Conservation (phyloP, 116 monocot species). For the Cymodocea nodosa region DNA sequence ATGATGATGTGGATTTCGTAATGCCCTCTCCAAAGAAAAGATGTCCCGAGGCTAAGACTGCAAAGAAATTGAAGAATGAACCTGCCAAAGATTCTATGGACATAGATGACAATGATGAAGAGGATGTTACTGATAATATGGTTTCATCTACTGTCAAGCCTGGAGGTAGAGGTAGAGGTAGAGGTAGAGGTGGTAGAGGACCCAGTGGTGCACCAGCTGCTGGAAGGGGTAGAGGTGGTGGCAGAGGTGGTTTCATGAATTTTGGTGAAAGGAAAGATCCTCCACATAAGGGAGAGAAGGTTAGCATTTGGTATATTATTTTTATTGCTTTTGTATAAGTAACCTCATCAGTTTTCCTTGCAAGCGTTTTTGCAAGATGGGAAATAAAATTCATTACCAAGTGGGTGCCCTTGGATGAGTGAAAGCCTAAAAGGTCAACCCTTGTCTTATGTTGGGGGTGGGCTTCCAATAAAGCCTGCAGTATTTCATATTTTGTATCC, state of each 20-base stretch:
- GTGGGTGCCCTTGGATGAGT: too few species aligned
- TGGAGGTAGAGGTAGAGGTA: constrained; percentile 47
- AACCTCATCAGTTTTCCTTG: neutral
- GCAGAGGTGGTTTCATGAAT: constrained; percentile 78
- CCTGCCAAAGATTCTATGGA: constrained; percentile 1
- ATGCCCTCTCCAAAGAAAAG: constrained; percentile 27
- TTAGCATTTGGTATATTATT: constrained; percentile 5
- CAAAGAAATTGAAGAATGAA: constrained; percentile 42
- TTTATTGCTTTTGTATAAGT: neutral
- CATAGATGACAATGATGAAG: constrained; percentile 28
- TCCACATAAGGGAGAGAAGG: constrained; percentile 98
- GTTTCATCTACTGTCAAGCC: constrained; percentile 20
- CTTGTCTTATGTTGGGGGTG: too few species aligned
- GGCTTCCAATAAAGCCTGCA: too few species aligned
- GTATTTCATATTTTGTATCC: too few species aligned
- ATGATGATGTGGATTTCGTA: constrained; percentile 70
- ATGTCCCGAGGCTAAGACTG: constrained; percentile 10
- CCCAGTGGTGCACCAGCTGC: constrained; percentile 24
- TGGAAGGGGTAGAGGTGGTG: constrained; percentile 75
- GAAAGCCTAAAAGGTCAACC: too few species aligned
- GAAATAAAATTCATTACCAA: too few species aligned
- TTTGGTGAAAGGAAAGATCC: constrained; percentile 91
- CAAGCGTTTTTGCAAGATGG: too few species aligned
- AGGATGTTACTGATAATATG: constrained; percentile 11
- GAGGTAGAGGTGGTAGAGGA: constrained; percentile 53